Evolutionary conservation across 192 early-diverging fungal genomes (phyloP).

Genomic region (Entomortierella beljakovae): DNA sequence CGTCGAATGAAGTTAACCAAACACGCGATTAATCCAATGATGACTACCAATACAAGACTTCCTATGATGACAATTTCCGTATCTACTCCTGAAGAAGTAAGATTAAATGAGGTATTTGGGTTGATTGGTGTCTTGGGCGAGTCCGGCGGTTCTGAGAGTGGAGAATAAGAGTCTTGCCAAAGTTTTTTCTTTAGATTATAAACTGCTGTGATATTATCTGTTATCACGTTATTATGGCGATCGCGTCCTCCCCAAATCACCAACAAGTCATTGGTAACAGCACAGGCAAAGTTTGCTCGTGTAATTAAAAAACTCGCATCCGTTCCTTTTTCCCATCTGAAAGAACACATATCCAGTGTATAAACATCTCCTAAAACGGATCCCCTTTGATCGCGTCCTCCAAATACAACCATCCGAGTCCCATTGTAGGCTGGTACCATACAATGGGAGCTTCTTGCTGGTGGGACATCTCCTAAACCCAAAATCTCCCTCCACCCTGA

Average conservation of each 20-base stretch:
- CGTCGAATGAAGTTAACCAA: no score
- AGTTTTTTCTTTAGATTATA: slow-evolving; percentile 26
- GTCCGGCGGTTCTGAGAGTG: neutral
- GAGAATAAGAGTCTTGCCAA: slow-evolving; percentile 3
- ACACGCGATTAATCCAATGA: no score
- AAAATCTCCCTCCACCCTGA: neutral
- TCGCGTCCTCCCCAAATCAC: slow-evolving; percentile 6
- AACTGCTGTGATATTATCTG: slow-evolving; percentile 3
- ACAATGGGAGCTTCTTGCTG: slow-evolving; percentile 12
- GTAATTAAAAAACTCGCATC: neutral
- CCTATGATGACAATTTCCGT: no score
- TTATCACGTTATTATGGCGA: neutral
- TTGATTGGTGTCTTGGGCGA: no score
- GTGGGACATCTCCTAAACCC: slow-evolving; percentile 8
- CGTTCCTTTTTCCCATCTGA: slow-evolving; percentile 13
- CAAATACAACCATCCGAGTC: slow-evolving; percentile 27
- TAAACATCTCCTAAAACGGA: slow-evolving; percentile 13
- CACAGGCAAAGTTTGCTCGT: slow-evolving; percentile 1
- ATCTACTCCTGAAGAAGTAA: no score
- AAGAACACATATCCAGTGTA: neutral
- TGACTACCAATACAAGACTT: no score
- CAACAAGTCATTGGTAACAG: slow-evolving; percentile 23
- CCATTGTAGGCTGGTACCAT: slow-evolving; percentile 22
- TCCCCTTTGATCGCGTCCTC: neutral
- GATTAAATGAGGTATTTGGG: no score